These are phyloP conservation scores for Parafenestella ontariensis DNA, from an alignment of 2,329 filamentous ascomycete genomes.

Conservation along the genomic window DNA sequence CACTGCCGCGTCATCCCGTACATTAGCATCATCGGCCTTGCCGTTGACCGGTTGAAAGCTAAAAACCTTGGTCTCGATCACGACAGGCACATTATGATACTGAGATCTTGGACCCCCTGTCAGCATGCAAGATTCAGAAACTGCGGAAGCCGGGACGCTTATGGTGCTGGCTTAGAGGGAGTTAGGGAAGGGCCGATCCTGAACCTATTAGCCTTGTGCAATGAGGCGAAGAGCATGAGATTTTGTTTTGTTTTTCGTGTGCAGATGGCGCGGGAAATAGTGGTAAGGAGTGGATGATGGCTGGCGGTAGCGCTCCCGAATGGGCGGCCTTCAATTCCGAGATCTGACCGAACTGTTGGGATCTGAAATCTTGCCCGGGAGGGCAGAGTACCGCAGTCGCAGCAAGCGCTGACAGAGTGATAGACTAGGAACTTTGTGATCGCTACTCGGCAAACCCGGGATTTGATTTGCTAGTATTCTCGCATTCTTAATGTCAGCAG, in stretches of 20 bases:
- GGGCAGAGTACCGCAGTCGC: not conserved
- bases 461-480: not conserved
- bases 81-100: conserved; percentile 1
- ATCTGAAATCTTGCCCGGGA: not conserved
- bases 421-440: not conserved
- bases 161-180: not conserved
- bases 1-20: not conserved
- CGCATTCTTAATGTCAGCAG: not conserved
- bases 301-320: not conserved
- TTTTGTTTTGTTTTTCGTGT: not conserved
- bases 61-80: not conserved
- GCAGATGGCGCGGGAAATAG: not conserved
- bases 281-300: not conserved
- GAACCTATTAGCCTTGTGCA: not conserved
- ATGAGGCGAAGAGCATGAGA: not conserved
- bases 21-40: not conserved
- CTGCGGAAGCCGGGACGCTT: conserved; percentile 1
- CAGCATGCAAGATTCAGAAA: conserved; percentile 5
- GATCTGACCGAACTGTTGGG: not conserved
- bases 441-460: not conserved
- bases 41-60: not conserved
- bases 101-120: conserved; percentile 10
- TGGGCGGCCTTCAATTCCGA: not conserved
- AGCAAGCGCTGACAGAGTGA: not conserved
- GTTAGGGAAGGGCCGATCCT: conserved; percentile 5